Evolutionary conservation across 805 yeast genomes (phyloP).

Genomic region (Cyberlindnera sargentensis): DNA sequence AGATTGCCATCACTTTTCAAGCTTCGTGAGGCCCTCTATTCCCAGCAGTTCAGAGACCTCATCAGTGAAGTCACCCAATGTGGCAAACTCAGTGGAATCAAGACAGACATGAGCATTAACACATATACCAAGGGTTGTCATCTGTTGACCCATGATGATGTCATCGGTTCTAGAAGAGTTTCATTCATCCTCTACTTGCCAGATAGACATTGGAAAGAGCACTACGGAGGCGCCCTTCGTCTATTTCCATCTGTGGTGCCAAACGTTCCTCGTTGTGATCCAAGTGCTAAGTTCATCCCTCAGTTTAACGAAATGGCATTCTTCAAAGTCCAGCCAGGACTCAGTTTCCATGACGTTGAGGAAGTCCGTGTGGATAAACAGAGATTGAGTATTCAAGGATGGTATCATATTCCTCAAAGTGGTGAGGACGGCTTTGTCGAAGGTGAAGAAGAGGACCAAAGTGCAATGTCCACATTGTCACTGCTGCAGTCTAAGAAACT

Average conservation of each 20-base stretch:
- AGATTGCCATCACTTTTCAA: conserved; percentile 70
- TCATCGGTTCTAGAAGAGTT: conserved; percentile 89
- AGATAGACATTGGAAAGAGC: conserved; percentile 78
- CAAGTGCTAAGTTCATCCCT: conserved; percentile 64
- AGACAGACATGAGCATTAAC: conserved; percentile 89
- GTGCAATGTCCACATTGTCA: conserved; percentile 68
- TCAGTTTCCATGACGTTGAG: conserved; percentile 96
- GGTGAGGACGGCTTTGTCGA: conserved; percentile 83
- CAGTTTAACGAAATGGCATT: conserved; percentile 95
- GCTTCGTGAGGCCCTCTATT: conserved; percentile 81
- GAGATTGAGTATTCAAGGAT: conserved; percentile 90
- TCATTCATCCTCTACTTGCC: conserved; percentile 91
- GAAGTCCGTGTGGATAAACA: conserved; percentile 91
- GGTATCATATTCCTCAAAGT: conserved; percentile 96
- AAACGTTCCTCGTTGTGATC: conserved; percentile 84
- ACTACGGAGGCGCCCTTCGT: conserved; percentile 90
- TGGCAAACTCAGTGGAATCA: conserved; percentile 84
- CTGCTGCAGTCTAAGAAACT: conserved; percentile 71
- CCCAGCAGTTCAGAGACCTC: conserved; percentile 75
- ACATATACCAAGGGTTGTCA: conserved; percentile 92
- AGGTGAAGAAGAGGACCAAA: conserved; percentile 78
- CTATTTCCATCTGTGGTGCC: conserved; percentile 81
- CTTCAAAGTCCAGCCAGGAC: conserved; percentile 93
- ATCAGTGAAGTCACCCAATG: conserved; percentile 74
- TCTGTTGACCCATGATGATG: conserved; percentile 92